Conservation (phyloP, 331 rosid species). For the Stylosanthes scabra region DNA sequence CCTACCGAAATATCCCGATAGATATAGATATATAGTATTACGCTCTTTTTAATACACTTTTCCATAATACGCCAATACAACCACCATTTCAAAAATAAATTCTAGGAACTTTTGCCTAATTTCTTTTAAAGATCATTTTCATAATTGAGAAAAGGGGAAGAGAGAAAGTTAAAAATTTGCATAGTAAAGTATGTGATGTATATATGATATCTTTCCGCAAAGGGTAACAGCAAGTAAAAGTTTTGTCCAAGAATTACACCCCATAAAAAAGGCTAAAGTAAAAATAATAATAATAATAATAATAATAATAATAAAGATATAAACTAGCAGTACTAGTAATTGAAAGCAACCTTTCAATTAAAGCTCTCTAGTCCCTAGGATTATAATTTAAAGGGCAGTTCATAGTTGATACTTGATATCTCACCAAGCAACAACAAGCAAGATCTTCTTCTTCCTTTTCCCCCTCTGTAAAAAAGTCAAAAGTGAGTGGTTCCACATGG, state of each 20-base stretch:
- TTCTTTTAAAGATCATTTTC: too few relatives aligned
- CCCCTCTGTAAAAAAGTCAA: constrained; percentile 44
- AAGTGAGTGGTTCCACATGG: constrained; percentile 50
- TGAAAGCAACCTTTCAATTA: constrained; percentile 36
- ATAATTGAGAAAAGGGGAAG: background rate
- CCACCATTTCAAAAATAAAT: too few relatives aligned
- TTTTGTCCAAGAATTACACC: constrained; percentile 1
- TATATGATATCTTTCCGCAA: constrained; percentile 23
- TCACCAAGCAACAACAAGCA: constrained; percentile 32
- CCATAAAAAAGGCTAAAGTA: constrained; percentile 20
- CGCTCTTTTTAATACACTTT: too few relatives aligned
- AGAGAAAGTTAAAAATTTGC: background rate
- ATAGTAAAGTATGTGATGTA: constrained; percentile 19
- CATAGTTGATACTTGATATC: constrained; percentile 10
- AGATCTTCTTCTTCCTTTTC: constrained; percentile 21
- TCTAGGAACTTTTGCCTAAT: too few relatives aligned
- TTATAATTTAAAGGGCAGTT: constrained; percentile 29
- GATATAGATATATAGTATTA: too few relatives aligned
- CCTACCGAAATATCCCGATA: too few relatives aligned
- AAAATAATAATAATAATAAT: too few relatives aligned
- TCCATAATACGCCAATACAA: too few relatives aligned
- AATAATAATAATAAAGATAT: too few relatives aligned
- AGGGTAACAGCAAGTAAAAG: constrained; percentile 14
- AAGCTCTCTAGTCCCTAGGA: constrained; percentile 28
- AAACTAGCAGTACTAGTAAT: background rate